These are phyloP conservation scores for Penicillium subrubescens DNA, from an alignment of 495 filamentous ascomycete species.

Conservation along the genomic window DNA sequence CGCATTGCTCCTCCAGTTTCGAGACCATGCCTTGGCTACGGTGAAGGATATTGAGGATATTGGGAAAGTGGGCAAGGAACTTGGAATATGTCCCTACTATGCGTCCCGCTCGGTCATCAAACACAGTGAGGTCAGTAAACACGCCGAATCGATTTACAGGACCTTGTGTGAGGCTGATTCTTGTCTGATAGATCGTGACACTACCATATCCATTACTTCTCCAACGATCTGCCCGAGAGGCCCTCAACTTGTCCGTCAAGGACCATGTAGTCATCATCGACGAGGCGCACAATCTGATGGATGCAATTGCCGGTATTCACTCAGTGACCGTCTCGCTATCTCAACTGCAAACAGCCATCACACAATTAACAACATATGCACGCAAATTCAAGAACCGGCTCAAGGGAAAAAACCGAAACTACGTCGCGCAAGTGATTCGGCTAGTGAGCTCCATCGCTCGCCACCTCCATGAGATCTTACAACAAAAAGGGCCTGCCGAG, in stretches of 20 bases:
- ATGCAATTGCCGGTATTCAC: conserved; percentile 85
- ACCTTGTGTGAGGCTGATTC: not conserved
- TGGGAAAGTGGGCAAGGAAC: conserved; percentile 69
- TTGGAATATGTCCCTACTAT: conserved; percentile 94
- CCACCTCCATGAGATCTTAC: conserved; percentile 54
- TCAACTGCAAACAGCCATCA: conserved; percentile 71
- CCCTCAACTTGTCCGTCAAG: conserved; percentile 81
- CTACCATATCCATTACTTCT: conserved; percentile 90
- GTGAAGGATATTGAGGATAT: conserved; percentile 95
- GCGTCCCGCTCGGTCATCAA: conserved; percentile 81
- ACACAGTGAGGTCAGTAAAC: conserved; percentile 65
- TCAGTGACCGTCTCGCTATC: conserved; percentile 72
- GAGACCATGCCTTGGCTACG: conserved; percentile 83
- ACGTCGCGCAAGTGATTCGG: conserved; percentile 82
- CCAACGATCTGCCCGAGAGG: conserved; percentile 86
- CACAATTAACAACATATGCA: conserved; percentile 78
- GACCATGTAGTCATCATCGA: conserved; percentile 91
- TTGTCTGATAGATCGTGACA: conserved; percentile 71
- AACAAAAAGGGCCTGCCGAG: conserved; percentile 53
- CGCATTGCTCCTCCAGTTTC: conserved; percentile 71
- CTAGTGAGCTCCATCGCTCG: conserved; percentile 74
- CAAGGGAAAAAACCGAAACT: conserved; percentile 90
- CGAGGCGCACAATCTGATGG: conserved; percentile 97
- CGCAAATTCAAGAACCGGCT: conserved; percentile 84
- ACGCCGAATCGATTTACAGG: not conserved